Conservation (phyloP, 257 asterid species). For the Solanum virginianum region DNA sequence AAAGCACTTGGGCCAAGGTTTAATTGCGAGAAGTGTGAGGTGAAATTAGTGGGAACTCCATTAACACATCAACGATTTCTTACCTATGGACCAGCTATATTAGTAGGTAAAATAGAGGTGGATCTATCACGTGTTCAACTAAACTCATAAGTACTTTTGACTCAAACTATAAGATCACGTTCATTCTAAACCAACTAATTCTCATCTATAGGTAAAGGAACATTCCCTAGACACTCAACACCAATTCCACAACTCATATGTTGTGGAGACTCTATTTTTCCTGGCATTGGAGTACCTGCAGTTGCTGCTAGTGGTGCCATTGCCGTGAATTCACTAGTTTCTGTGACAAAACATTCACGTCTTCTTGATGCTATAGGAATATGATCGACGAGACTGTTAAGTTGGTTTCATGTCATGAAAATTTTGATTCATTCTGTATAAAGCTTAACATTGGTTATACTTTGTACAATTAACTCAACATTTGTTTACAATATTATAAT, state of each 20-base stretch:
- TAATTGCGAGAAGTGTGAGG: constrained; percentile 66
- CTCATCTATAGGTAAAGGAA: constrained; percentile 25
- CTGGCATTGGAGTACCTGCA: constrained; percentile 97
- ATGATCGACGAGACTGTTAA: neutral
- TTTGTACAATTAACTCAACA: neutral
- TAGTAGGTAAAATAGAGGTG: constrained; percentile 4
- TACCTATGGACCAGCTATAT: constrained; percentile 81
- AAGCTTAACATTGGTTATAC: neutral
- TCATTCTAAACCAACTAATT: neutral
- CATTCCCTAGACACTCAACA: constrained; percentile 77
- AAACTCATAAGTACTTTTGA: neutral
- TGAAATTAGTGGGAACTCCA: constrained; percentile 82
- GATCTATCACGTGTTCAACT: neutral
- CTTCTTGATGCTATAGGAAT: constrained; percentile 91
- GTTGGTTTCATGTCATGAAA: neutral
- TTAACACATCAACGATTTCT: constrained; percentile 80
- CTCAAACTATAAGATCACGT: neutral
- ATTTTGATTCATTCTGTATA: neutral
- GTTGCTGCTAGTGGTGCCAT: constrained; percentile 99
- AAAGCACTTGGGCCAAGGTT: constrained; percentile 78
- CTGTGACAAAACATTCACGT: constrained; percentile 69
- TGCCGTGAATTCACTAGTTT: constrained; percentile 83
- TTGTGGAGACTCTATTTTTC: constrained; percentile 97
- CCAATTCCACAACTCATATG: constrained; percentile 61
- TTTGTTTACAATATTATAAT: neutral